phyloP scores from a whole-genome alignment of 208 protist species.

The Tritrichomonas foetus region DNA sequence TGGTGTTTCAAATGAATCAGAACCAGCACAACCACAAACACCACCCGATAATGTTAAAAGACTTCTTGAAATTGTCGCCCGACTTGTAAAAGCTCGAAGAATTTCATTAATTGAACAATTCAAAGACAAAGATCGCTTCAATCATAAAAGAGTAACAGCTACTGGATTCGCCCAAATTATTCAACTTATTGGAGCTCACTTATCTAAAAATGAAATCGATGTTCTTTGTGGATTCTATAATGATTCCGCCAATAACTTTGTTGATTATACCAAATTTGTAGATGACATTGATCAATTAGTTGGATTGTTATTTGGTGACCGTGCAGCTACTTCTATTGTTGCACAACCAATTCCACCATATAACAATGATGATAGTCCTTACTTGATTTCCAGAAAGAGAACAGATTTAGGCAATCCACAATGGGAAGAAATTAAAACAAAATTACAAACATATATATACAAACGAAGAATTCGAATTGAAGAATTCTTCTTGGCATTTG shows the following conservation, averaged over 20 bases:
- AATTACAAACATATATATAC: neutral
- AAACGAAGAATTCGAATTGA: neutral
- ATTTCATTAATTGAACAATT: conserved; percentile 31
- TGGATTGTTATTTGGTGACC: neutral
- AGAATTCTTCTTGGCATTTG: neutral
- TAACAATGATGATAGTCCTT: neutral
- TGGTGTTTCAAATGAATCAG: neutral
- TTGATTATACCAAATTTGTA: neutral
- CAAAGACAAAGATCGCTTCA: neutral
- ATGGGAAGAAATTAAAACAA: neutral
- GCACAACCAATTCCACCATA: neutral
- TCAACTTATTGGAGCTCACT: neutral
- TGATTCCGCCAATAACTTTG: neutral
- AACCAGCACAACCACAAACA: neutral
- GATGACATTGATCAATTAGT: neutral
- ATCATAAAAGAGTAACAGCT: neutral
- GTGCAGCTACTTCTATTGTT: neutral
- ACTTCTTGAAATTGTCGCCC: neutral
- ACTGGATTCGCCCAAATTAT: conserved; percentile 19
- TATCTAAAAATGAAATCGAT: conserved; percentile 16
- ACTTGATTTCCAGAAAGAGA: neutral
- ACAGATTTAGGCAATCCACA: neutral
- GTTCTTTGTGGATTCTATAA: neutral
- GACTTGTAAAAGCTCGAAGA: neutral
- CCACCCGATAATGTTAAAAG: neutral